Evolutionary conservation across 1,284 basidiomycete genomes (phyloP).

Genomic region (Veloporphyrellus conicus): DNA sequence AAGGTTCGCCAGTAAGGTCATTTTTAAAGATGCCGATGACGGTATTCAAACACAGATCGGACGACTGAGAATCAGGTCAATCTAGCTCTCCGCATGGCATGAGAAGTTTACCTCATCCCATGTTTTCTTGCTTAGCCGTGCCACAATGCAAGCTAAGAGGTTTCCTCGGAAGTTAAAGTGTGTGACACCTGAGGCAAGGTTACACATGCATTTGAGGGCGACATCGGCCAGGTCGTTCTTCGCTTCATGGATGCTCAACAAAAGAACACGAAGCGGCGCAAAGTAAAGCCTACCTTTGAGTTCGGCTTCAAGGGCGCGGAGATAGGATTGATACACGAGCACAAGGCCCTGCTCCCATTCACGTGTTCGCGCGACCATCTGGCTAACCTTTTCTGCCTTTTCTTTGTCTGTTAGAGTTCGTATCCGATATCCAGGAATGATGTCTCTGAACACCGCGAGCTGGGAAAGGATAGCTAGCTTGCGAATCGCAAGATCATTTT

Average conservation of each 20-base stretch:
- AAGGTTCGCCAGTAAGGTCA: slow-evolving; percentile 76
- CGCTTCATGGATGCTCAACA: slow-evolving; percentile 43
- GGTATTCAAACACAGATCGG: slow-evolving; percentile 77
- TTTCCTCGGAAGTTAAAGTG: slow-evolving; percentile 98
- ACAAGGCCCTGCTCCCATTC: slow-evolving; percentile 98
- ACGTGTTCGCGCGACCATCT: slow-evolving; percentile 84
- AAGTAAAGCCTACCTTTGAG: slow-evolving; percentile 64
- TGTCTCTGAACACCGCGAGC: slow-evolving; percentile 92
- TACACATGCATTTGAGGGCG: slow-evolving; percentile 83
- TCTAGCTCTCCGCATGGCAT: slow-evolving; percentile 6
- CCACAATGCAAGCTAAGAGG: slow-evolving; percentile 84
- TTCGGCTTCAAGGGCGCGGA: slow-evolving; percentile 82
- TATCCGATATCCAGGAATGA: slow-evolving; percentile 89
- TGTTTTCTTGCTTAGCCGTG: slow-evolving; percentile 76
- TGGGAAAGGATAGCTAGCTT: slow-evolving; percentile 88
- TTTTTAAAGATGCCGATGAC: slow-evolving; percentile 77
- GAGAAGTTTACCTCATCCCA: slow-evolving; percentile 74
- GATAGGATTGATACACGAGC: slow-evolving; percentile 81
- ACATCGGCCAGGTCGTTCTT: slow-evolving; percentile 69
- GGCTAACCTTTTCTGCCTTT: slow-evolving; percentile 89
- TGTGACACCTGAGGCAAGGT: slow-evolving; percentile 75
- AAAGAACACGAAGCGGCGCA: slow-evolving; percentile 18
- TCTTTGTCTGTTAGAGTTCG: slow-evolving; percentile 87
- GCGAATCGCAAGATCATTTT: slow-evolving; percentile 80
- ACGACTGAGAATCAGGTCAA: slow-evolving; percentile 48